Conservation (phyloP, 306 rosid genomes). For the Echinosophora koreensis region DNA sequence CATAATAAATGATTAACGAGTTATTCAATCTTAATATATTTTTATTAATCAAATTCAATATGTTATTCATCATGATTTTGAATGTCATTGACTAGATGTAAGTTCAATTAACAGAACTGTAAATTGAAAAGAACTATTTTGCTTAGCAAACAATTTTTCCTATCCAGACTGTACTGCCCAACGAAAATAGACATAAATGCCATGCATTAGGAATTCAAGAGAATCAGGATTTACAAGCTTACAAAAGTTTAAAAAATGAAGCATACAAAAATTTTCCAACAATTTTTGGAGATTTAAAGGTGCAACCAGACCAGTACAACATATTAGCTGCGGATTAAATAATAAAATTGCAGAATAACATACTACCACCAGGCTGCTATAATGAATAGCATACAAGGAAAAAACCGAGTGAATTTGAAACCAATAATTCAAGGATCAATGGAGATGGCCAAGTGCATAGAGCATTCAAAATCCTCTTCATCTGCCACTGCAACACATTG, state of each 20-base stretch:
- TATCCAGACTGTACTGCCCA: background rate
- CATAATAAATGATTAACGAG: too few relatives aligned
- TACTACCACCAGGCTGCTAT: conserved; percentile 18
- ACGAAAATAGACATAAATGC: background rate
- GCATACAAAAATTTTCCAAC: background rate
- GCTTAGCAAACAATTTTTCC: background rate
- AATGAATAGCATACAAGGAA: background rate
- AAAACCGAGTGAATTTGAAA: background rate
- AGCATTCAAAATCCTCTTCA: conserved; percentile 27
- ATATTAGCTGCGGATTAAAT: conserved; percentile 25
- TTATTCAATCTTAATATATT: too few relatives aligned
- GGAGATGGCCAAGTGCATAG: background rate
- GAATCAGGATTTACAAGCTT: background rate
- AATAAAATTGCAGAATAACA: conserved; percentile 35
- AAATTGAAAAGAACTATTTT: too few relatives aligned
- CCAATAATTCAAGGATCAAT: conserved; percentile 22
- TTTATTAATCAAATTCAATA: too few relatives aligned
- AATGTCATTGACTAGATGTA: too few relatives aligned
- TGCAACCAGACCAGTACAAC: conserved; percentile 14
- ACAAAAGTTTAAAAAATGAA: background rate
- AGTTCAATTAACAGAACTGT: too few relatives aligned
- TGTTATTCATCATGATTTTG: too few relatives aligned
- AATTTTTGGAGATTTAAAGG: background rate
- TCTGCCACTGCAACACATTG: conserved; percentile 7
- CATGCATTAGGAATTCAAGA: background rate